A percentile compares a stretch with the other conserved stretches of the same genome.
Evolutionary conservation across 2,329 filamentous ascomycete species (phyloP).

Genomic region (Aspergillus versicolor): DNA sequence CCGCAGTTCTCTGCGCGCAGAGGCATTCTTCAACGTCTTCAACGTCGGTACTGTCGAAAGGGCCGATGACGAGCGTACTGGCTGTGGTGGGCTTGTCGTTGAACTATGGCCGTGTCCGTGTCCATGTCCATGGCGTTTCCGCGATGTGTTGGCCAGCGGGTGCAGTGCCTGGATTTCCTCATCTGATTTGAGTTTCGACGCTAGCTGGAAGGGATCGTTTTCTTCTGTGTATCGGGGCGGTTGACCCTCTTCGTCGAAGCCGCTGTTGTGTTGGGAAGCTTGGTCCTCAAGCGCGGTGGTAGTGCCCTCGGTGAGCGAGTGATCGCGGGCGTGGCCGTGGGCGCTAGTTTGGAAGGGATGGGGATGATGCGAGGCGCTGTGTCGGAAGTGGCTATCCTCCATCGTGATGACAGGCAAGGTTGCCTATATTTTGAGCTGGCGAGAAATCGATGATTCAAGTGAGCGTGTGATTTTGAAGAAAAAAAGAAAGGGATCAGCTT

Average conservation of each 20-base stretch:
- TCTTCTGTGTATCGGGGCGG: constrained; percentile 59
- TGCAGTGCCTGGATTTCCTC: constrained; percentile 74
- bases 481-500: background rate
- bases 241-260: constrained; percentile 47
- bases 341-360: background rate
- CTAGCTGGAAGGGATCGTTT: constrained; percentile 79
- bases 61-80: constrained; percentile 48
- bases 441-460: too few relatives aligned
- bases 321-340: constrained; percentile 1
- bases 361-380: constrained; percentile 12
- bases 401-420: background rate
- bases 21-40: background rate
- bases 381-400: constrained; percentile 14
- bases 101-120: background rate
- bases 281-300: constrained; percentile 44
- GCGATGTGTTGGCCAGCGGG: constrained; percentile 67
- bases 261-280: constrained; percentile 21
- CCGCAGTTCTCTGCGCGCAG: constrained; percentile 50
- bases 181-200: constrained; percentile 72
- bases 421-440: background rate
- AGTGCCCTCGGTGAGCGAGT: constrained; percentile 18
- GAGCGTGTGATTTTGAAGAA: too few relatives aligned
- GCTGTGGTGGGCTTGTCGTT: constrained; percentile 71
- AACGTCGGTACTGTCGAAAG: constrained; percentile 22
- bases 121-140: constrained; percentile 60